phyloP scores from a whole-genome alignment of 371 early-diverging fungal genomes.

The Apophysomyces ossiformis region DNA sequence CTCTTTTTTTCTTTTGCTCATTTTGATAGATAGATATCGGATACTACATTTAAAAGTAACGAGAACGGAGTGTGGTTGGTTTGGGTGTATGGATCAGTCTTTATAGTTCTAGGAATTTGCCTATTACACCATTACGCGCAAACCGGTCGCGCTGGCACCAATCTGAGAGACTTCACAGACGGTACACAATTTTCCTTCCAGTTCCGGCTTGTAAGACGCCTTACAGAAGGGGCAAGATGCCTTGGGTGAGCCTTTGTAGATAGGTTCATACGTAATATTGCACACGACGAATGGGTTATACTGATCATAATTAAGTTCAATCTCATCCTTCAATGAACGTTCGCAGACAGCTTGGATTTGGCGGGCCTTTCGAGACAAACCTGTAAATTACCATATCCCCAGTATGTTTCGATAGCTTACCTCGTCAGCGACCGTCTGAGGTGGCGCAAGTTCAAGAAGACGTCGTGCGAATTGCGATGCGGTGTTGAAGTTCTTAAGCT shows the following conservation, averaged over 20 bases:
- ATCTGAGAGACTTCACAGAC: slow-evolving; percentile 84
- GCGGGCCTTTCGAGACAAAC: slow-evolving; percentile 61
- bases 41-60: too few species aligned
- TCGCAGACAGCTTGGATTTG: slow-evolving; percentile 82
- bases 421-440: slow-evolving; percentile 75
- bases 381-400: not conserved
- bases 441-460: slow-evolving; percentile 86
- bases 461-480: slow-evolving; percentile 86
- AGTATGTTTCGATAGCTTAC: slow-evolving; percentile 34
- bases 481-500: slow-evolving; percentile 79
- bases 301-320: slow-evolving; percentile 89
- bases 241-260: slow-evolving; percentile 82
- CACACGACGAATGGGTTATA: slow-evolving; percentile 92
- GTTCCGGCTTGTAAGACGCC: slow-evolving; percentile 86
- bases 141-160: slow-evolving; percentile 54
- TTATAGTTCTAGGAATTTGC: slow-evolving; percentile 7
- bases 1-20: too few species aligned
- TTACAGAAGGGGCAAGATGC: slow-evolving; percentile 87
- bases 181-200: slow-evolving; percentile 75
- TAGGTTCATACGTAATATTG: slow-evolving; percentile 79
- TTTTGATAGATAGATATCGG: too few species aligned
- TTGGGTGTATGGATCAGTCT: too few species aligned
- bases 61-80: too few species aligned
- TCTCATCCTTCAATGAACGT: slow-evolving; percentile 78
- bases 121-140: slow-evolving; percentile 43